phyloP scores from a whole-genome alignment of 2,329 filamentous ascomycete genomes.

The Penicillium sp. region DNA sequence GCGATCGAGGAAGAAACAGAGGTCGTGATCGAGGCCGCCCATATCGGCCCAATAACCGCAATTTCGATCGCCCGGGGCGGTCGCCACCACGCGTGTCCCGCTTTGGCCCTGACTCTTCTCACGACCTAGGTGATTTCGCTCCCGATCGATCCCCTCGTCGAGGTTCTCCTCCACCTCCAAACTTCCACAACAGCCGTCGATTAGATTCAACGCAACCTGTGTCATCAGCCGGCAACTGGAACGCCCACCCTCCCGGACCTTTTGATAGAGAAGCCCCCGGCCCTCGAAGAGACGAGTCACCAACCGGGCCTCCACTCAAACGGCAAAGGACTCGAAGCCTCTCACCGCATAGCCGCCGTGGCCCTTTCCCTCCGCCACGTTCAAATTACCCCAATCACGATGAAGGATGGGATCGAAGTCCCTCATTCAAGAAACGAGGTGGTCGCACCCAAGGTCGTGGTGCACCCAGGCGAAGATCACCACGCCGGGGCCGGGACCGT shows the following conservation, averaged over 20 bases:
- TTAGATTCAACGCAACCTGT: slow-evolving; percentile 20
- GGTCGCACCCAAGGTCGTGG: slow-evolving; percentile 35
- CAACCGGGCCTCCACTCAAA: slow-evolving; percentile 34
- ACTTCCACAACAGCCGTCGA: slow-evolving; percentile 23
- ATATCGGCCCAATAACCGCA: slow-evolving; percentile 34
- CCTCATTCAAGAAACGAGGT: slow-evolving; percentile 34
- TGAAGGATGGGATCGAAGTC: slow-evolving; percentile 40
- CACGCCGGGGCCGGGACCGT: slow-evolving; percentile 35
- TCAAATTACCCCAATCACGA: slow-evolving; percentile 30
- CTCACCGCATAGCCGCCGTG: slow-evolving; percentile 32
- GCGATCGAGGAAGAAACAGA: slow-evolving; percentile 40
- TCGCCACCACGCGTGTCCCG: slow-evolving; percentile 38
- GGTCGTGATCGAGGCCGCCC: slow-evolving; percentile 41
- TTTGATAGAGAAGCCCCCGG: slow-evolving; percentile 20
- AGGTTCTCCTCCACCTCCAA: slow-evolving; percentile 28
- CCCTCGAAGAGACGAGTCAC: slow-evolving; percentile 32
- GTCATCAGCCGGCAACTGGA: slow-evolving; percentile 23
- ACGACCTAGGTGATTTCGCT: slow-evolving; percentile 30
- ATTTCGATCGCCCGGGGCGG: slow-evolving; percentile 42
- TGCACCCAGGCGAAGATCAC: slow-evolving; percentile 33
- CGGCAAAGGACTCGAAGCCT: slow-evolving; percentile 43
- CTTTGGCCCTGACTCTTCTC: slow-evolving; percentile 31
- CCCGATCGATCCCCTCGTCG: slow-evolving; percentile 25
- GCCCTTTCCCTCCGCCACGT: slow-evolving; percentile 22
- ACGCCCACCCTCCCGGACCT: slow-evolving; percentile 15